Base-by-base conservation (phyloP, 2,329 filamentous ascomycete genomes). In the Septoria linicola region DNA sequence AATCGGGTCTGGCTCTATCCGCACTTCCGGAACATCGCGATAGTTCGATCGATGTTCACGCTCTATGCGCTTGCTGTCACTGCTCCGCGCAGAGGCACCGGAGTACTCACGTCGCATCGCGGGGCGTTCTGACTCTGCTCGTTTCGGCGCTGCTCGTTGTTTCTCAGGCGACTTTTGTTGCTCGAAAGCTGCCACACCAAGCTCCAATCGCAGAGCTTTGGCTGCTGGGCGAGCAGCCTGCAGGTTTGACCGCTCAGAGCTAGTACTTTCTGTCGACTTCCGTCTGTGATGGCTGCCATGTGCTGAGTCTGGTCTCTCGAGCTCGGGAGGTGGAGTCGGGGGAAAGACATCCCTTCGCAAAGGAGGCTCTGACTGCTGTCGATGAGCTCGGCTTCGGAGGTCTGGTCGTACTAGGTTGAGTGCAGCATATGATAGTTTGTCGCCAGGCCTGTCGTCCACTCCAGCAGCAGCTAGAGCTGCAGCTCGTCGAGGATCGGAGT, bases 281-380 rank as follows among this genome's bases (percentile, higher is more conserved):
- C 56, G 59, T 49, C 59, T 61, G 31, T 34, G 37, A 30, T 35
- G 27, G 10, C 39, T 43, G 17, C 55, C 54, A 31, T 65, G 58
- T 16, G 51, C 53, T 10, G 61, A 61, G 10, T 62, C 59, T 19
- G 65, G 62, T 31, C 60, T 49, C 41, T 96, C 90, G 56, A 82
- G 81, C 75, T 99, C 93, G 4, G 93, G 93, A 5, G 93, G 93
- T 34, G 93, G 93, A n/a, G 93, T 97, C n/a, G 93, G 93, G 14
- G 93, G 93, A 74, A 97, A 96, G 57, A 92, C 81, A 63, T 88
- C 88, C 63, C 89, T 84, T 66, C 81, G 82, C 58, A 83, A 76
- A 0, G 89, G 88, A 7, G 89, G 89, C 66, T 93, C 90, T 14
- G 88, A 93, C 66, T 93, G 89, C 64, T 95, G 89, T 64, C 87